Conservation (phyloP, 2,329 filamentous ascomycete species). For the Aspergillus sp. region DNA sequence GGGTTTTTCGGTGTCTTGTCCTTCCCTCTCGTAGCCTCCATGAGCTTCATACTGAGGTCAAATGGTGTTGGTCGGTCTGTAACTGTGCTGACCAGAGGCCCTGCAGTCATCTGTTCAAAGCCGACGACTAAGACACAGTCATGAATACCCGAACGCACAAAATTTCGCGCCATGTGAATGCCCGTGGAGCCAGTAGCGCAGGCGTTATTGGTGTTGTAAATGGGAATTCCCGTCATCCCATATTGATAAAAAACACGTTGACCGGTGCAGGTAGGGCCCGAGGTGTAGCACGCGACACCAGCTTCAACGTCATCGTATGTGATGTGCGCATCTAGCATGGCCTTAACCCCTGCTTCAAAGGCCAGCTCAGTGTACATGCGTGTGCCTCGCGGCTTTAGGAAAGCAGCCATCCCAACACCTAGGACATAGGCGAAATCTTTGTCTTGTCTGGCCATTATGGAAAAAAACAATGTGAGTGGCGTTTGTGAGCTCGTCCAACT, state of each 20-base stretch:
- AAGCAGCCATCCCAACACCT: slow-evolving; percentile 97
- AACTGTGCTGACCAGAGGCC: slow-evolving; percentile 67
- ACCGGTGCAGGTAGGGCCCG: slow-evolving; percentile 88
- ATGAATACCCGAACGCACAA: slow-evolving; percentile 74
- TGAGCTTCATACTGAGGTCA: slow-evolving; percentile 69
- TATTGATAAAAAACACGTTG: slow-evolving; percentile 98
- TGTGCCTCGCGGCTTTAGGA: slow-evolving; percentile 92
- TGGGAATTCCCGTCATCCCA: slow-evolving; percentile 91
- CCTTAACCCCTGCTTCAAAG: slow-evolving; percentile 86
- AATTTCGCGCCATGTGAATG: slow-evolving; percentile 73
- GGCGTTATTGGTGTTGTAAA: slow-evolving; percentile 98
- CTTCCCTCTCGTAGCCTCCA: slow-evolving; percentile 74
- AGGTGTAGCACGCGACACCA: slow-evolving; percentile 95
- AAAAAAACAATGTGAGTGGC: background rate
- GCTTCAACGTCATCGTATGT: slow-evolving; percentile 95
- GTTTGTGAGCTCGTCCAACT: background rate
- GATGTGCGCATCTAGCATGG: slow-evolving; percentile 71
- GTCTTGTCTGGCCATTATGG: background rate
- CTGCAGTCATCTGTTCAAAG: slow-evolving; percentile 96
- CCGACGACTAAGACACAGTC: slow-evolving; percentile 94
- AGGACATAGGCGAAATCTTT: slow-evolving; percentile 65
- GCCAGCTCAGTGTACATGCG: slow-evolving; percentile 92
- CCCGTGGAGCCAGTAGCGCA: slow-evolving; percentile 94
- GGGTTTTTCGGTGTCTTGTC: slow-evolving; percentile 80
- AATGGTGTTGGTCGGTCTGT: slow-evolving; percentile 74